phyloP scores from a whole-genome alignment of 192 early-diverging fungal species.

The Podila horticola region DNA sequence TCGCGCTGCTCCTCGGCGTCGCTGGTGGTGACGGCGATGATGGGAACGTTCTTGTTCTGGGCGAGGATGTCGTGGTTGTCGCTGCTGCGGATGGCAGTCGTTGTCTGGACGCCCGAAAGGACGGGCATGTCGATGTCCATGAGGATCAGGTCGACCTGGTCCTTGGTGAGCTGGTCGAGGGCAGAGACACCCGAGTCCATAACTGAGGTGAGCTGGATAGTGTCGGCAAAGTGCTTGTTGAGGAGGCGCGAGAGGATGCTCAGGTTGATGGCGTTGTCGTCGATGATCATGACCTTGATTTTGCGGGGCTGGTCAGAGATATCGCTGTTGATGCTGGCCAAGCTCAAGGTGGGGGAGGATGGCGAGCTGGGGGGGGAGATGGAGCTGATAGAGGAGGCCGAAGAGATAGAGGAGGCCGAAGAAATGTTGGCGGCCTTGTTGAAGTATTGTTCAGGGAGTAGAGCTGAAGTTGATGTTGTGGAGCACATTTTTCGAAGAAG shows the following conservation, averaged over 20 bases:
- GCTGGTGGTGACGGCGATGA: constrained; percentile 74
- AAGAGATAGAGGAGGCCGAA: constrained; percentile 21
- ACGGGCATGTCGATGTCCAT: constrained; percentile 80
- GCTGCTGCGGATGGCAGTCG: constrained; percentile 60
- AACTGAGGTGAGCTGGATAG: constrained; percentile 53
- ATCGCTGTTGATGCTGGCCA: constrained; percentile 40
- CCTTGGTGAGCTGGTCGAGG: constrained; percentile 54
- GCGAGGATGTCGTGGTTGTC: constrained; percentile 50
- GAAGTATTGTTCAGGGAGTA: constrained; percentile 20
- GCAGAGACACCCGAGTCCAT: constrained; percentile 62
- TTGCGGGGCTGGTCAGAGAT: constrained; percentile 5
- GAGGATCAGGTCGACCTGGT: constrained; percentile 66
- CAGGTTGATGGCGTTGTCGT: constrained; percentile 77
- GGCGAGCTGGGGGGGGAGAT: constrained; percentile 44
- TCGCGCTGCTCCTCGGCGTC: constrained; percentile 60
- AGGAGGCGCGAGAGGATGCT: constrained; percentile 67
- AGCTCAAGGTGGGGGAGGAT: constrained; percentile 44
- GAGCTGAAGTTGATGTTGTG: constrained; percentile 18
- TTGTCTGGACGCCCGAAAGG: constrained; percentile 70
- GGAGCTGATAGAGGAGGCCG: constrained; percentile 10
- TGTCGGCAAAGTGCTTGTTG: constrained; percentile 59
- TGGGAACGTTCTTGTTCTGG: constrained; percentile 65
- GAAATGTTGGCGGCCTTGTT: constrained; percentile 37
- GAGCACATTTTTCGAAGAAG: constrained; percentile 47
- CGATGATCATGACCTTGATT: constrained; percentile 67